Conservation (phyloP, 306 rosid genomes). For the Rosa chinensis region DNA sequence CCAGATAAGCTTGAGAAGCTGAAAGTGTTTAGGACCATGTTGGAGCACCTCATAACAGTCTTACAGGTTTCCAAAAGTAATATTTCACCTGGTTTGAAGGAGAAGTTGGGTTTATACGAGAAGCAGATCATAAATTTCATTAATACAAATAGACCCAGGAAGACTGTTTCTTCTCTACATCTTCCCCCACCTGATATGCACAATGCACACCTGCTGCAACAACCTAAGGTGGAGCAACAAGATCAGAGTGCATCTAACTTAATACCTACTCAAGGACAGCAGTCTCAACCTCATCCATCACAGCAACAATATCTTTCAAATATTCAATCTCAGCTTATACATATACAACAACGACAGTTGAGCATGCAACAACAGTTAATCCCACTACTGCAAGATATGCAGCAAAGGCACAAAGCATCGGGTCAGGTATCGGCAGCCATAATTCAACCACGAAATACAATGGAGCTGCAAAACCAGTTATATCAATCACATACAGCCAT, state of each 20-base stretch:
- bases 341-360: constrained; percentile 60
- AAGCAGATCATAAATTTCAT: constrained; percentile 48
- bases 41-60: constrained; percentile 45
- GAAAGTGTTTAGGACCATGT: constrained; percentile 40
- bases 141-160: constrained; percentile 45
- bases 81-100: constrained; percentile 37
- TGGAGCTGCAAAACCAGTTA: constrained; percentile 56
- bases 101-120: constrained; percentile 48
- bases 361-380: constrained; percentile 71
- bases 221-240: constrained; percentile 58
- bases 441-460: constrained; percentile 52
- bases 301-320: constrained; percentile 67
- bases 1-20: constrained; percentile 49
- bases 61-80: constrained; percentile 45
- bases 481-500: constrained; percentile 61
- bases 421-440: constrained; percentile 44
- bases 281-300: constrained; percentile 56
- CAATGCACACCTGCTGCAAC: constrained; percentile 63
- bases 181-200: constrained; percentile 59
- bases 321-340: constrained; percentile 66
- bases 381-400: constrained; percentile 47
- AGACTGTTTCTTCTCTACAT: constrained; percentile 37
- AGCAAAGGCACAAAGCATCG: constrained; percentile 53
- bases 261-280: constrained; percentile 62
- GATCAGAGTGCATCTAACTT: constrained; percentile 45